Conservation (phyloP, 1,139 yeast species). For the Debaryomyces fabryi region DNA sequence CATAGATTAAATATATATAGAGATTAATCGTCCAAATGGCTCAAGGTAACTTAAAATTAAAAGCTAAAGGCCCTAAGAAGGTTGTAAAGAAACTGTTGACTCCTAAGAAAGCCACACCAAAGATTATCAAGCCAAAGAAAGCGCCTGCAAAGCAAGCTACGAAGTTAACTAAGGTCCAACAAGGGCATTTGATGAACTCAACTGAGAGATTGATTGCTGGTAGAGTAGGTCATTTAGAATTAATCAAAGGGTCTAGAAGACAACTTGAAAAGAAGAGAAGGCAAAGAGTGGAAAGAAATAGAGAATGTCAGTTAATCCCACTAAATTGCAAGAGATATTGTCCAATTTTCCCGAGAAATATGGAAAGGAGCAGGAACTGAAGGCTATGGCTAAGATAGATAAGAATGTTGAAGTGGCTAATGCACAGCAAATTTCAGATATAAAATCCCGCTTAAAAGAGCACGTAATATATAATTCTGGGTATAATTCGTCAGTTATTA, state of each 20-base stretch:
- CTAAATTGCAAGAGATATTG: background rate
- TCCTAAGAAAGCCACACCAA: constrained; percentile 72
- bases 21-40: constrained; percentile 42
- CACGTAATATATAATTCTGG: background rate
- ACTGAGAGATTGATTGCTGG: constrained; percentile 88
- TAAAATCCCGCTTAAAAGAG: background rate
- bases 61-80: constrained; percentile 49
- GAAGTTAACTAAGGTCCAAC: constrained; percentile 63
- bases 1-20: background rate
- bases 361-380: constrained; percentile 1
- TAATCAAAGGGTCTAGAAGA: constrained; percentile 90
- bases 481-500: background rate
- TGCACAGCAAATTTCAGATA: background rate
- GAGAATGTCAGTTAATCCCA: constrained; percentile 1
- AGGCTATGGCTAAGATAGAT: background rate
- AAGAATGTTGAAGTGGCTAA: background rate
- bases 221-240: constrained; percentile 93
- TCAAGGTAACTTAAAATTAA: constrained; percentile 56
- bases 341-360: constrained; percentile 6
- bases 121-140: constrained; percentile 70
- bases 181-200: constrained; percentile 64
- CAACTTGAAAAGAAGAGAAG: constrained; percentile 61
- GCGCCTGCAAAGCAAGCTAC: constrained; percentile 46
- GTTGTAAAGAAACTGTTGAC: constrained; percentile 57
- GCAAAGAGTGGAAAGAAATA: constrained; percentile 21